These are phyloP conservation scores for Cyberlindnera xishuangbannaensis DNA, from an alignment of 805 yeast genomes.

Conservation along the genomic window DNA sequence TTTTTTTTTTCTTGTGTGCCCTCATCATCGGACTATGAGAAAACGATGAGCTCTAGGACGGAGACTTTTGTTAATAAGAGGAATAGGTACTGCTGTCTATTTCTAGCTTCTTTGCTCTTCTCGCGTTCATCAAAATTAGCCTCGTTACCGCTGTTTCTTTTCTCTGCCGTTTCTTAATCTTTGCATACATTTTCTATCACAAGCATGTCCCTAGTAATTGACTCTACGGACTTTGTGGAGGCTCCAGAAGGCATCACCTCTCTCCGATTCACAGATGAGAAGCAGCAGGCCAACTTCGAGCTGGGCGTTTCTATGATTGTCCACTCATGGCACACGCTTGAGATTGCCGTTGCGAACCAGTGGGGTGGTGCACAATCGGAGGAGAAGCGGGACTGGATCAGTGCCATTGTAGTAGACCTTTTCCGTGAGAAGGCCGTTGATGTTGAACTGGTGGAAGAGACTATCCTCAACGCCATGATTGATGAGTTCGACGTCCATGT, in stretches of 20 bases:
- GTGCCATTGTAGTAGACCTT: constrained; percentile 73
- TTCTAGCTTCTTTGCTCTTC: background rate
- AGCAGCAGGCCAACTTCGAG: constrained; percentile 81
- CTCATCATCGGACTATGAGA: too few relatives aligned
- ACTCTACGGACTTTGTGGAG: constrained; percentile 48
- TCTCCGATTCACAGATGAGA: constrained; percentile 46
- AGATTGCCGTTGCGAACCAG: constrained; percentile 80
- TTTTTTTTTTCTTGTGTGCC: too few relatives aligned
- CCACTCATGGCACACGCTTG: constrained; percentile 84
- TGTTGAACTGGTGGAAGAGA: constrained; percentile 73
- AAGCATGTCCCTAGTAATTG: constrained; percentile 21
- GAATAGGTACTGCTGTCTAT: background rate
- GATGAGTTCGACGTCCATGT: constrained; percentile 90
- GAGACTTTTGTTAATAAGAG: too few relatives aligned
- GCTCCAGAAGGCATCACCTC: constrained; percentile 36
- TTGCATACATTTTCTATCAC: too few relatives aligned
- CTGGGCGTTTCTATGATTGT: constrained; percentile 88
- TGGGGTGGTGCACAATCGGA: constrained; percentile 96
- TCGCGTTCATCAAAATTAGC: too few relatives aligned
- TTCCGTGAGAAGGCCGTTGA: constrained; percentile 69
- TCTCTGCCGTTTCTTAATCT: too few relatives aligned
- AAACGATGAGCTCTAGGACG: too few relatives aligned
- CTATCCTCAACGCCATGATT: constrained; percentile 81
- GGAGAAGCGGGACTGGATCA: constrained; percentile 94
- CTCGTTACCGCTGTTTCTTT: too few relatives aligned